Evolutionary conservation across 305 asterid genomes (phyloP).

Genomic region (Fraxinus xanthoxyloides): DNA sequence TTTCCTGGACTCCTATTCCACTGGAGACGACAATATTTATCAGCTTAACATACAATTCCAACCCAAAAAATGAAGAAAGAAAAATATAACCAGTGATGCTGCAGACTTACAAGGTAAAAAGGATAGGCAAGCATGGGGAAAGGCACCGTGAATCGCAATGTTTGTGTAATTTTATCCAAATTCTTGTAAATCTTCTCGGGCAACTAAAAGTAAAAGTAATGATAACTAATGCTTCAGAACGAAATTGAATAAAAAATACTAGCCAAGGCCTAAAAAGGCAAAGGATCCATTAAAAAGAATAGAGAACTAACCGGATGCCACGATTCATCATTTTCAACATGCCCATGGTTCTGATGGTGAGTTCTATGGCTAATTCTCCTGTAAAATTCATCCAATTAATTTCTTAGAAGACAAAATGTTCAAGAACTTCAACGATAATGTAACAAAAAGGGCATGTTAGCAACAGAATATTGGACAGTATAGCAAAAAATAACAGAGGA

Average conservation of each 20-base stretch:
- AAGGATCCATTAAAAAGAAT: background rate
- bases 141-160: constrained; percentile 43
- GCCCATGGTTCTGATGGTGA: constrained; percentile 97
- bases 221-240: background rate
- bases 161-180: constrained; percentile 33
- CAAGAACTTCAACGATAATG: background rate
- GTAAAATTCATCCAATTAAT: constrained; percentile 11
- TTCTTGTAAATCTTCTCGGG: constrained; percentile 37
- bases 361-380: constrained; percentile 97
- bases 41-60: background rate
- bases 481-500: background rate
- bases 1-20: constrained; percentile 93
- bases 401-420: background rate
- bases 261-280: background rate
- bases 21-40: constrained; percentile 28
- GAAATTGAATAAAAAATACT: background rate
- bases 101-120: constrained; percentile 44
- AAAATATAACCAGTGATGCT: background rate
- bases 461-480: background rate
- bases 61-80: background rate
- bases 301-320: constrained; percentile 77
- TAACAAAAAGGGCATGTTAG: background rate
- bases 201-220: constrained; percentile 23
- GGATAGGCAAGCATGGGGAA: constrained; percentile 59
- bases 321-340: constrained; percentile 89